Percentiles rank a stretch among this genome's conserved stretches.
phyloP scores from a whole-genome alignment of 208 protist genomes.

The Angomonas desouzai region DNA sequence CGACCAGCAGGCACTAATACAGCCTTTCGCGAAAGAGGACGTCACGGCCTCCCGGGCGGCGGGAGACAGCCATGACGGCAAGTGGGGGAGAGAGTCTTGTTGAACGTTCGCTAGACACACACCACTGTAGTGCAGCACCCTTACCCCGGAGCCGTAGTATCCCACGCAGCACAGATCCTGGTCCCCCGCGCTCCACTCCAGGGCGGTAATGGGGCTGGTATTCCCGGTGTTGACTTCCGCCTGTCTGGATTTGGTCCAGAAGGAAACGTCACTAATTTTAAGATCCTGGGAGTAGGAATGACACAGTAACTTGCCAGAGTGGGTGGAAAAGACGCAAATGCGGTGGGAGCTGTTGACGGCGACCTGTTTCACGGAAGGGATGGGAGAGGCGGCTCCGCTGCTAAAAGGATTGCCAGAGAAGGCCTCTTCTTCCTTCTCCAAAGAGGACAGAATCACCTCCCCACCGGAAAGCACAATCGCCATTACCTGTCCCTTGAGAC shows the following conservation, averaged over 20 bases:
- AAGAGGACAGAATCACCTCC: background rate
- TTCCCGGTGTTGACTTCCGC: background rate
- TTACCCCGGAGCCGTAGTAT: constrained; percentile 45
- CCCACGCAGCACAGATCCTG: constrained; percentile 68
- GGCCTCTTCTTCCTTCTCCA: background rate
- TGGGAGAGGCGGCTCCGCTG: background rate
- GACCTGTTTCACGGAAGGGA: constrained; percentile 24
- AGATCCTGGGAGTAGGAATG: constrained; percentile 20
- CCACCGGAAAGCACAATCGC: constrained; percentile 1
- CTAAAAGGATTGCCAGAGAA: background rate
- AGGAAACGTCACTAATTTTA: constrained; percentile 16
- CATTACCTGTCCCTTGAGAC: background rate
- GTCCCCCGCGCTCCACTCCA: constrained; percentile 47
- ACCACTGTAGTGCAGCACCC: constrained; percentile 65
- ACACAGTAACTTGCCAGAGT: constrained; percentile 49
- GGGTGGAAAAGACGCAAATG: constrained; percentile 52
- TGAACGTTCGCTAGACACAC: constrained; percentile 25
- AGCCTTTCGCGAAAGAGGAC: constrained; percentile 12
- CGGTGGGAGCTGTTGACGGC: constrained; percentile 49
- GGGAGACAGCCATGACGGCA: constrained; percentile 7
- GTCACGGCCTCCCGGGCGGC: background rate
- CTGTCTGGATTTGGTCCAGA: background rate
- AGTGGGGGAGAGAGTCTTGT: constrained; percentile 2
- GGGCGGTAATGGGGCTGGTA: constrained; percentile 29
- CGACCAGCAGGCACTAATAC: constrained; percentile 28